Conservation (phyloP, 73 alveolate genomes). For the Stentor coeruleus region DNA sequence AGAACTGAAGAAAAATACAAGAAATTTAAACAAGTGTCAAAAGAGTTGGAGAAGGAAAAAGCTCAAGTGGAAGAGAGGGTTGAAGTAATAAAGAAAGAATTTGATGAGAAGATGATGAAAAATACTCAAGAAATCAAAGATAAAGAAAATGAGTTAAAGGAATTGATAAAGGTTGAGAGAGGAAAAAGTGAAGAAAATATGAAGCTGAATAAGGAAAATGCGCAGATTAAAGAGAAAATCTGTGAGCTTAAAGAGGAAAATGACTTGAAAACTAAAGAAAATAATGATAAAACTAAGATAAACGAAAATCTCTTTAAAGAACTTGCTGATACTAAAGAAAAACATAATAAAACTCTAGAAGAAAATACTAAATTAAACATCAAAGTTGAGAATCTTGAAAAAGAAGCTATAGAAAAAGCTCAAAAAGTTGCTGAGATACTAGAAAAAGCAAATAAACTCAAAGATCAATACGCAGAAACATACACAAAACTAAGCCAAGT, state of each 20-base stretch:
- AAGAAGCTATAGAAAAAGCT: background rate
- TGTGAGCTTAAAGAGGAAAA: background rate
- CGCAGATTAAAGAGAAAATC: background rate
- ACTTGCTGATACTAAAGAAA: background rate
- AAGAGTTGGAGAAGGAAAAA: no score
- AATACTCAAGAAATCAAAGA: background rate
- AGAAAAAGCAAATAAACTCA: background rate
- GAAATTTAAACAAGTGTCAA: no score
- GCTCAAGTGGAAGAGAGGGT: background rate
- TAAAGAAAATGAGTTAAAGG: background rate
- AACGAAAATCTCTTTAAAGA: background rate
- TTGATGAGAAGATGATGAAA: background rate
- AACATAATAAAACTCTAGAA: no score
- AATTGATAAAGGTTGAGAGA: background rate
- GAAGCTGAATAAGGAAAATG: background rate
- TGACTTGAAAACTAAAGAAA: background rate
- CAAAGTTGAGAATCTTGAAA: background rate
- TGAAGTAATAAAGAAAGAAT: background rate
- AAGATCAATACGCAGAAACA: background rate
- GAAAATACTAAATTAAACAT: background rate
- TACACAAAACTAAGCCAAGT: background rate
- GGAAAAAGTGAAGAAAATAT: background rate
- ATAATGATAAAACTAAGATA: background rate
- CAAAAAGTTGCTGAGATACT: background rate
- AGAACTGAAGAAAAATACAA: background rate